A percentile compares a stretch with the other conserved stretches of the same genome.
These are phyloP conservation scores for Boletus subcaerulescens DNA, from an alignment of 768 basidiomycete genomes.

Conservation along the genomic window DNA sequence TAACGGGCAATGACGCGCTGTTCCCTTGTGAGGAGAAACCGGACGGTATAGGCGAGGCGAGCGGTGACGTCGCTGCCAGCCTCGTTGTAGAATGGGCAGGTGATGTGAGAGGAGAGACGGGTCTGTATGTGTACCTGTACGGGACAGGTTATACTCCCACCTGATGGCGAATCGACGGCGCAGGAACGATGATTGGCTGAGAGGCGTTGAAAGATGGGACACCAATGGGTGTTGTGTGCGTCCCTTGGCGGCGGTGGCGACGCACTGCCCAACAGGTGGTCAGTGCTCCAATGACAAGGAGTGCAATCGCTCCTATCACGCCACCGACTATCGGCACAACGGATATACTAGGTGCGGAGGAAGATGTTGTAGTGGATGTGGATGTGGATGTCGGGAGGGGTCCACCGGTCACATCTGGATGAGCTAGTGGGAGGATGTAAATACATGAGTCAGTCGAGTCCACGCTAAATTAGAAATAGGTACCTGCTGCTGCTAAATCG, in stretches of 20 bases:
- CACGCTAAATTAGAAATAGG: neutral
- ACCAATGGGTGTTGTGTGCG: neutral
- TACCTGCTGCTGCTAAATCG: conserved; percentile 9
- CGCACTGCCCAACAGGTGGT: conserved; percentile 10
- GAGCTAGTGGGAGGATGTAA: conserved; percentile 5
- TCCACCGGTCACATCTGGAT: conserved; percentile 16
- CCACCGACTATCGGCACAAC: conserved; percentile 22
- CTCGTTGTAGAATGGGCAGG: conserved; percentile 13
- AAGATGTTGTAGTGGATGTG: conserved; percentile 1
- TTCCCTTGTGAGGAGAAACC: neutral
- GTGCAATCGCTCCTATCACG: conserved; percentile 15
- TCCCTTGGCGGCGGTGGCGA: conserved; percentile 10
- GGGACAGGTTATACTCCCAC: neutral
- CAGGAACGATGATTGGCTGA: neutral
- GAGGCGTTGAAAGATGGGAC: neutral
- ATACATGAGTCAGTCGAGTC: neutral
- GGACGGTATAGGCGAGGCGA: neutral
- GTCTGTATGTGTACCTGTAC: neutral
- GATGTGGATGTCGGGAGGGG: conserved; percentile 5
- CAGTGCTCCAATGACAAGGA: conserved; percentile 14
- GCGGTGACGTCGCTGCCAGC: neutral
- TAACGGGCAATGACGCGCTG: neutral
- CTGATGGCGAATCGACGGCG: neutral
- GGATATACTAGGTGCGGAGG: conserved; percentile 9
- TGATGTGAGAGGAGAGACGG: neutral